These are phyloP conservation scores for Pelargonium exstipulatum DNA, from an alignment of 441 rosid species.

Conservation along the genomic window DNA sequence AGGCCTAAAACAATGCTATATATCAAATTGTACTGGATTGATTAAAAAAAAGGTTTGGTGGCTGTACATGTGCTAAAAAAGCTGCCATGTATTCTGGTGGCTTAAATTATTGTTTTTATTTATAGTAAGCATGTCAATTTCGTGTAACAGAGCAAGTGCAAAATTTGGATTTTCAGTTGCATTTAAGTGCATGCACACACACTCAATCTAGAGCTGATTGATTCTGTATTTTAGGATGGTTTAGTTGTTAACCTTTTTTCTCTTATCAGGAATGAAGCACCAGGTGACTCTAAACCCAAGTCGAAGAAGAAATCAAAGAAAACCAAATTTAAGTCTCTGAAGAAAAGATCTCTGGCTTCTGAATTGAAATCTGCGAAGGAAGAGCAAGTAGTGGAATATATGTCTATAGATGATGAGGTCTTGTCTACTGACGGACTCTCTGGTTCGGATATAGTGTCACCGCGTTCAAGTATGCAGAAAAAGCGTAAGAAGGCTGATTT, in stretches of 20 bases:
- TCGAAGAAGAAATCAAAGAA: constrained; percentile 90
- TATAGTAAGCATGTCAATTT: neutral
- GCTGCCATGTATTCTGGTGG: neutral
- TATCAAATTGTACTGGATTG: neutral
- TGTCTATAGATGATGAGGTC: constrained; percentile 54
- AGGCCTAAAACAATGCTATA: neutral
- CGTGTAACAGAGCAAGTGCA: neutral
- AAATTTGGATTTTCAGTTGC: constrained; percentile 6
- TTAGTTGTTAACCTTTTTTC: constrained; percentile 12
- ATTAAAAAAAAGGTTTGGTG: neutral
- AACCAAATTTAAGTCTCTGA: constrained; percentile 85
- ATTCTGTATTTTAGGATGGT: neutral
- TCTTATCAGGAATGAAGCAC: constrained; percentile 53
- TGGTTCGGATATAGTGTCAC: constrained; percentile 47
- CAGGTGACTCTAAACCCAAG: constrained; percentile 53
- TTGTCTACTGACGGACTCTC: constrained; percentile 42
- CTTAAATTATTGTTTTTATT: neutral
- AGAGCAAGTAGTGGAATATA: constrained; percentile 45
- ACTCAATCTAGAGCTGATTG: constrained; percentile 3
- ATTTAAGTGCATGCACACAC: neutral
- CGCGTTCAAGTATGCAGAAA: constrained; percentile 38
- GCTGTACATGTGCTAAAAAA: neutral
- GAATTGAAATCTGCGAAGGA: constrained; percentile 53
- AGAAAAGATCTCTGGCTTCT: constrained; percentile 77
- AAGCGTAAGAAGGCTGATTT: constrained; percentile 66